phyloP scores from a whole-genome alignment of 306 rosid genomes.

The Quercus glauca region DNA sequence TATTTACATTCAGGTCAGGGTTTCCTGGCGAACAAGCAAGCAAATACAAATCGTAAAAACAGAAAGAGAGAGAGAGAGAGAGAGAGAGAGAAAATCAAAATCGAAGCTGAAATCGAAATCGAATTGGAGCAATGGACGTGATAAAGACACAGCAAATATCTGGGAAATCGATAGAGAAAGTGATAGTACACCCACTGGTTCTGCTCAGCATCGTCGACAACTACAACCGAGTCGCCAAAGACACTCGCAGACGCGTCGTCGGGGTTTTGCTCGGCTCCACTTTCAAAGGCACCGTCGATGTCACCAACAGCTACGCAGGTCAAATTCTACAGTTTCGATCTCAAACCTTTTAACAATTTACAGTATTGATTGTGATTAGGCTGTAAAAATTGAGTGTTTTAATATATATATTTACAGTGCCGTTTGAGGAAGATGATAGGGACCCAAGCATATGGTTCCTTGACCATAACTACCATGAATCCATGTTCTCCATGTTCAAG shows the following conservation, averaged over 20 bases:
- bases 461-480: slow-evolving; percentile 88
- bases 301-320: slow-evolving; percentile 91
- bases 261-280: slow-evolving; percentile 85
- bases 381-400: background rate
- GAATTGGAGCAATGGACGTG: slow-evolving; percentile 55
- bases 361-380: background rate
- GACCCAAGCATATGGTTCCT: slow-evolving; percentile 95
- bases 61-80: background rate
- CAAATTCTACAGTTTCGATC: background rate
- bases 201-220: slow-evolving; percentile 89
- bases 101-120: background rate
- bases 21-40: background rate
- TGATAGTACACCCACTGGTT: slow-evolving; percentile 80
- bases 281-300: slow-evolving; percentile 81
- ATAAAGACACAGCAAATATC: slow-evolving; percentile 84
- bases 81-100: background rate
- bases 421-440: slow-evolving; percentile 92
- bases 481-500: slow-evolving; percentile 95
- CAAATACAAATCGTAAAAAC: background rate
- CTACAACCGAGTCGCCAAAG: slow-evolving; percentile 83
- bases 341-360: background rate
- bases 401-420: slow-evolving; percentile 42
- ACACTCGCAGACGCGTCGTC: slow-evolving; percentile 81
- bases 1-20: background rate
- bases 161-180: slow-evolving; percentile 67